phyloP scores from a whole-genome alignment of 2,329 filamentous ascomycete genomes.

The Diaporthe eres region DNA sequence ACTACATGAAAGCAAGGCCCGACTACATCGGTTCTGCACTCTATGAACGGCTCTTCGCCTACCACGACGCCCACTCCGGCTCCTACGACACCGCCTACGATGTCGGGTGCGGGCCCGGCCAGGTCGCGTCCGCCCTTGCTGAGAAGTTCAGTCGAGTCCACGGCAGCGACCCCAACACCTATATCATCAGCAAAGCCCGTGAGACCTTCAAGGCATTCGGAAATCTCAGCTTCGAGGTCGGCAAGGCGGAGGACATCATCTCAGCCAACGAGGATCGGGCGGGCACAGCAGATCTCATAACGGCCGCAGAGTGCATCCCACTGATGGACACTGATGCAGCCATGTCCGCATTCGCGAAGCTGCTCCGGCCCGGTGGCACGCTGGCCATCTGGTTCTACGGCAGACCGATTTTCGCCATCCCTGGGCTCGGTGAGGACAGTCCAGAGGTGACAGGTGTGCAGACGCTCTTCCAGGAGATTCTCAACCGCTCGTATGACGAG shows the following conservation, averaged over 20 bases:
- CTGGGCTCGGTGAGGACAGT: background rate
- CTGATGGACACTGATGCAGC: background rate
- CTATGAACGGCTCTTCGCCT: background rate
- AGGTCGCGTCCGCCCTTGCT: background rate
- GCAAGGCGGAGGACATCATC: background rate
- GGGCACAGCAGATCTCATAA: background rate
- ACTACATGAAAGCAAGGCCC: background rate
- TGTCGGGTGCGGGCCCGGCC: background rate
- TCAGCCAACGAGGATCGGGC: background rate
- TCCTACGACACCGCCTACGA: constrained; percentile 2
- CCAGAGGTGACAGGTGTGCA: background rate
- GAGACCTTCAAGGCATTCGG: background rate
- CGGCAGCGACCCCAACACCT: background rate
- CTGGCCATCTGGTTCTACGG: constrained; percentile 8
- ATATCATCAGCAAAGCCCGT: background rate
- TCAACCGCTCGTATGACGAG: background rate
- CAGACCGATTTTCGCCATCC: background rate
- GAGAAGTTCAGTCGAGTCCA: background rate
- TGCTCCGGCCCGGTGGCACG: background rate
- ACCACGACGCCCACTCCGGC: background rate
- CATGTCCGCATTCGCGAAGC: background rate
- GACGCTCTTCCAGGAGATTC: background rate
- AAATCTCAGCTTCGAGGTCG: background rate
- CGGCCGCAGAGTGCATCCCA: background rate
- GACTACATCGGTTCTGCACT: background rate